Percentiles rank a stretch among this genome's conserved stretches.
These are phyloP conservation scores for Trichosporon ovoides DNA, from an alignment of 1,284 basidiomycete species.

Conservation along the genomic window DNA sequence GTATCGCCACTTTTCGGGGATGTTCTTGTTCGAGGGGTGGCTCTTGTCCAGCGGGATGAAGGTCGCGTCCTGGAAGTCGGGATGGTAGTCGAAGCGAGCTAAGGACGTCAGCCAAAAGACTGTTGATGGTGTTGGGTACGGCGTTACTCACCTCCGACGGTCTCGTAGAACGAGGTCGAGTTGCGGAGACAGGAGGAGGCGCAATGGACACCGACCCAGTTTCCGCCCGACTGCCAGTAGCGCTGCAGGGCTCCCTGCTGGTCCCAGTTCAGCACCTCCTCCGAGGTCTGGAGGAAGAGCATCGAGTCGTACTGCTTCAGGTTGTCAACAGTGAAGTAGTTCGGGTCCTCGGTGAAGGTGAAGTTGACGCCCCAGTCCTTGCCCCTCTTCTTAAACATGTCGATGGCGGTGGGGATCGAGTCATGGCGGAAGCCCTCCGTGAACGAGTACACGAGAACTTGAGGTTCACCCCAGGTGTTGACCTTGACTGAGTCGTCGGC, in stretches of 20 bases:
- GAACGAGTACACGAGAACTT: conserved; percentile 38
- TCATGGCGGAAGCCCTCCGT: conserved; percentile 59
- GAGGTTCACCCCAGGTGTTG: conserved; percentile 14
- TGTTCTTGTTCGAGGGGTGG: conserved; percentile 62
- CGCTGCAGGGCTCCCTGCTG: conserved; percentile 61
- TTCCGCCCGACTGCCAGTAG: conserved; percentile 57
- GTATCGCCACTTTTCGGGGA: conserved; percentile 61
- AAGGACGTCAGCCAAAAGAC: not conserved
- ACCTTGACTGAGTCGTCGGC: not conserved
- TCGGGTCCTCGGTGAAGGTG: conserved; percentile 61
- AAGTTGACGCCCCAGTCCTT: conserved; percentile 55
- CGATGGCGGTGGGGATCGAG: conserved; percentile 65
- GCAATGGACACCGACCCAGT: conserved; percentile 51
- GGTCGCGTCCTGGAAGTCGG: conserved; percentile 58
- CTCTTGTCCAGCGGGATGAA: conserved; percentile 59
- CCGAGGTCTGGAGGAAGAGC: conserved; percentile 62
- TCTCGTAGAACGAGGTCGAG: conserved; percentile 59
- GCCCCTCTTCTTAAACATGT: conserved; percentile 51
- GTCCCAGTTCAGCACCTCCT: conserved; percentile 56
- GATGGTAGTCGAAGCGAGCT: conserved; percentile 71
- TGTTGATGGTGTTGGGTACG: too few relatives aligned
- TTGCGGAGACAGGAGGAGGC: conserved; percentile 65
- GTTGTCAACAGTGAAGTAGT: conserved; percentile 57
- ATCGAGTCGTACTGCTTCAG: conserved; percentile 61
- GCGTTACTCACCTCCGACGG: conserved; percentile 52